phyloP scores from a whole-genome alignment of 441 rosid species.

The Pelargonium myrrhifolium region DNA sequence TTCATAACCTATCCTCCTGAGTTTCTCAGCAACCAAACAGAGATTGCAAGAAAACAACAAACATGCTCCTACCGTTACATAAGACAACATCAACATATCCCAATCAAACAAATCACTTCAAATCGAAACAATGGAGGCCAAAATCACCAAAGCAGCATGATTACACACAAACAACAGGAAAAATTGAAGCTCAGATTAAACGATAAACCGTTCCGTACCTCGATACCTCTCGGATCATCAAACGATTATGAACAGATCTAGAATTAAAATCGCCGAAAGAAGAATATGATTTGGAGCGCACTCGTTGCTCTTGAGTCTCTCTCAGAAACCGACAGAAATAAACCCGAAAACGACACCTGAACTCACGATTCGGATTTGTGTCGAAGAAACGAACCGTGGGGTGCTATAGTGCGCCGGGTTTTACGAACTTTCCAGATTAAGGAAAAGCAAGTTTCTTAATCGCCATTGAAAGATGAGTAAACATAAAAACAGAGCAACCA shows the following conservation, averaged over 20 bases:
- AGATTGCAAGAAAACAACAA: constrained; percentile 7
- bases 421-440: neutral
- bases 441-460: neutral
- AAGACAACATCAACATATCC: too few species aligned
- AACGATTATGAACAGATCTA: neutral
- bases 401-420: neutral
- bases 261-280: neutral
- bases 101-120: neutral
- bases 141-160: neutral
- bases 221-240: neutral
- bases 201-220: neutral
- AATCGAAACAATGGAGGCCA: neutral
- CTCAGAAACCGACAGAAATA: too few species aligned
- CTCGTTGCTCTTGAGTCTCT: neutral
- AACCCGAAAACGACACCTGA: too few species aligned
- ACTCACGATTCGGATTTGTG: neutral
- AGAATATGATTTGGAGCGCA: neutral
- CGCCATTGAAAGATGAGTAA: too few species aligned
- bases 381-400: neutral
- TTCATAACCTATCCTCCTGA: neutral
- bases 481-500: neutral
- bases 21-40: constrained; percentile 10
- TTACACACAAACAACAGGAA: neutral
- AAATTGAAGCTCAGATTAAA: neutral
- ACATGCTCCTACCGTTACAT: neutral